Percentiles rank a stretch among this genome's conserved stretches.
Evolutionary conservation across 1,284 basidiomycete species (phyloP).

Genomic region (Ustilago shanxiensis): DNA sequence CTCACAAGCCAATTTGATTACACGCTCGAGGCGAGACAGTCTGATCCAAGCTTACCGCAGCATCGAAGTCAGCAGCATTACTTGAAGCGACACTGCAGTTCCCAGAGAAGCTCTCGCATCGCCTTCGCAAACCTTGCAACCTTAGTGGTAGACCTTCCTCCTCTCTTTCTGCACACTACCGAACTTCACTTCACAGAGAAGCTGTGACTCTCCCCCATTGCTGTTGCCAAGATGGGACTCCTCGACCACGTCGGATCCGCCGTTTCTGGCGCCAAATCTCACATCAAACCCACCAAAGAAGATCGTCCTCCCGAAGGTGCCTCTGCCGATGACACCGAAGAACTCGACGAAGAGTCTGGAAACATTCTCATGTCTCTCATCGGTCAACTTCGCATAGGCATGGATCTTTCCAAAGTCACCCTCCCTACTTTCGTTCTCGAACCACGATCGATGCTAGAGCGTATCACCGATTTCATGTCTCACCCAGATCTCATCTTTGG

Average conservation of each 20-base stretch:
- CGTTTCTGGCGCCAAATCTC: slow-evolving; percentile 57
- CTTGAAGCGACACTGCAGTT: too few species aligned
- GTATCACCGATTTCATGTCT: slow-evolving; percentile 90
- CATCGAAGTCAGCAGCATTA: too few species aligned
- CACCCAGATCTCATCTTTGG: slow-evolving; percentile 98
- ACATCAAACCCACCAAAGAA: slow-evolving; percentile 61
- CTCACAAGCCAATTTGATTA: too few species aligned
- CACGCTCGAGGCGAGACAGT: too few species aligned
- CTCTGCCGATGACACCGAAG: slow-evolving; percentile 68
- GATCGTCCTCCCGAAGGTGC: slow-evolving; percentile 67
- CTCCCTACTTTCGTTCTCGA: slow-evolving; percentile 69
- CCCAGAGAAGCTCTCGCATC: too few species aligned
- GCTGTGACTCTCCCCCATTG: too few species aligned
- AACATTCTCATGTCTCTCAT: slow-evolving; percentile 75
- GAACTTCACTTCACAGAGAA: too few species aligned
- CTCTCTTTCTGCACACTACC: background rate
- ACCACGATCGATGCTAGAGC: slow-evolving; percentile 69
- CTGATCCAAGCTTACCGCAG: too few species aligned
- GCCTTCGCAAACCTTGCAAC: too few species aligned
- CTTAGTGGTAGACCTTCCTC: background rate
- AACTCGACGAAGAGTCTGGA: slow-evolving; percentile 71
- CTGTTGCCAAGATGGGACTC: slow-evolving; percentile 54
- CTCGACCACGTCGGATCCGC: slow-evolving; percentile 64
- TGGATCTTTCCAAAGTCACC: slow-evolving; percentile 94
- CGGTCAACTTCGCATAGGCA: slow-evolving; percentile 87